Base-by-base conservation (phyloP, 192 early-diverging fungal species). In the Backusella australiensis region DNA sequence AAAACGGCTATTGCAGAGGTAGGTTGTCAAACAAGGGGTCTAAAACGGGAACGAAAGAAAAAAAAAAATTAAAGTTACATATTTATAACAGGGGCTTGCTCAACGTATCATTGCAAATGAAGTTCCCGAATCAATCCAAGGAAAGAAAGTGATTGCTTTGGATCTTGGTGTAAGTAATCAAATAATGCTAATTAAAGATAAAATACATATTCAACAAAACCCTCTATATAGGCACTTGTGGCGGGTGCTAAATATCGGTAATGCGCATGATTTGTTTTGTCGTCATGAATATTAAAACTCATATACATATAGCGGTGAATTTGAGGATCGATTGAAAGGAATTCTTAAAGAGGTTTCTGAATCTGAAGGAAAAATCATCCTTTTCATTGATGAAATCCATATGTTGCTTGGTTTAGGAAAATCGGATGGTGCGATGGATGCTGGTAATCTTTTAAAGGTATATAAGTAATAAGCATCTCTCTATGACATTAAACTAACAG, bases 361-460 rank as follows among this genome's bases (percentile, higher is more conserved):
- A 23, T 85, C 89, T 1, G 89, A 93, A 65, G 89, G 88, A 29
- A 91, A 92, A n/a, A 86, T 92, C 32, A 92, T 95, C 71, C 68
- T 95, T 38, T 95, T 95, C 77, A 91, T 94, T 71, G 94, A 95
- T 73, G 94, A 95, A 81, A 83, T 95, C 29, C 94, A 95, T 70
- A 90, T 86, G 46, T 77, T 95, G 14, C 79, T 95, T 39, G 94
- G 94, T 3, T 79, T 93, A 39, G 94, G 94, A 39, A 92, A 90
- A 69, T 85, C 90, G 2, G 91, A 94, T 71, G 94, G 93, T 36
- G 86, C 90, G 2, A 92, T 95, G 88, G 93, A 95, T 72, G 92
- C 91, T 19, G 90, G 88, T 49, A 95, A 95, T 69, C 75, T 94
- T 78, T 83, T 95, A n/a, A 95, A 94, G 78, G 83, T 32, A 32